Conservation (phyloP, 208 protist genomes). For the Trypanosoma congolense region DNA sequence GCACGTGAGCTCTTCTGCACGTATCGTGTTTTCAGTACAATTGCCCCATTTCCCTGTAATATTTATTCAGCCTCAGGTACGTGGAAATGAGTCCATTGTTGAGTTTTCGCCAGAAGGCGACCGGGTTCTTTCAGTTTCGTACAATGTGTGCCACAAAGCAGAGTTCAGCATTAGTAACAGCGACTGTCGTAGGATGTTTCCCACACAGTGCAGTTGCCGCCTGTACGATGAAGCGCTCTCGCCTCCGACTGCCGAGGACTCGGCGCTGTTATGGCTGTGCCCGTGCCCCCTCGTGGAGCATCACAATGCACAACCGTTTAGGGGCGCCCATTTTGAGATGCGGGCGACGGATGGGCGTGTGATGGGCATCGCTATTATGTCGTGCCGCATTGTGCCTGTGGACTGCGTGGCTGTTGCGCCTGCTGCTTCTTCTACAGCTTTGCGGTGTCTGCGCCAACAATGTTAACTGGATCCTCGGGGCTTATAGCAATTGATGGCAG, state of each 20-base stretch:
- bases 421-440: neutral
- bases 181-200: constrained; percentile 31
- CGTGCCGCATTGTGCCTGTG: constrained; percentile 45
- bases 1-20: constrained; percentile 17
- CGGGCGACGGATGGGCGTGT: constrained; percentile 28
- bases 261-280: constrained; percentile 26
- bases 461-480: neutral
- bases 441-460: neutral
- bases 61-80: constrained; percentile 43
- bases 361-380: constrained; percentile 80
- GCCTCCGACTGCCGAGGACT: neutral
- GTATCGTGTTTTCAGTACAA: constrained; percentile 41
- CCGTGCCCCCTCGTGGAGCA: constrained; percentile 27
- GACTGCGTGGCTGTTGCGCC: neutral
- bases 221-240: constrained; percentile 17
- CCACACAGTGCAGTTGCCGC: constrained; percentile 52
- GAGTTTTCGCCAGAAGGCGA: constrained; percentile 4
- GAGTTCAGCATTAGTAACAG: constrained; percentile 55
- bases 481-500: constrained; percentile 24
- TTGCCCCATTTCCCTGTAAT: constrained; percentile 72
- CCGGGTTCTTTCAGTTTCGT: constrained; percentile 28
- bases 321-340: constrained; percentile 51
- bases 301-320: constrained; percentile 5
- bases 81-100: constrained; percentile 16
- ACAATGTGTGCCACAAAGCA: constrained; percentile 77